These are phyloP conservation scores for Acanthamoeba lugdunensis DNA, from an alignment of 208 protist species.

Conservation along the genomic window DNA sequence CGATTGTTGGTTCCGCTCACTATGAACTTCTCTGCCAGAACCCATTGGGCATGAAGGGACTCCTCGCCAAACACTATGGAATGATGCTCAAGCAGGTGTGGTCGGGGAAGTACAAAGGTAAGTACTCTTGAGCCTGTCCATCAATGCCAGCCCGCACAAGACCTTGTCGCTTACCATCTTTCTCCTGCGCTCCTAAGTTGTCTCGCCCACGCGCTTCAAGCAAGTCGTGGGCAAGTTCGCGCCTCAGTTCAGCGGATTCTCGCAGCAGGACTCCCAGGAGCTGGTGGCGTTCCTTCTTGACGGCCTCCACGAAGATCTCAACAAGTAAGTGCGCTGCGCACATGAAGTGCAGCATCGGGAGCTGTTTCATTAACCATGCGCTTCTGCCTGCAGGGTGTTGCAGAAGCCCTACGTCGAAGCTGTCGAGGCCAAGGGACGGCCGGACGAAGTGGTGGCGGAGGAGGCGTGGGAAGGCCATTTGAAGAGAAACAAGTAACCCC, in stretches of 20 bases:
- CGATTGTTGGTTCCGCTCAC: neutral
- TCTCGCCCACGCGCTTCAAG: conserved; percentile 88
- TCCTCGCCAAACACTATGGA: conserved; percentile 87
- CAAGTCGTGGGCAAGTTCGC: conserved; percentile 83
- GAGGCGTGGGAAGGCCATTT: conserved; percentile 90
- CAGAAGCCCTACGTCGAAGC: conserved; percentile 87
- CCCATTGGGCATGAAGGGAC: conserved; percentile 77
- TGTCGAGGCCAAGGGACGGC: conserved; percentile 84
- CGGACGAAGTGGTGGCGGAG: conserved; percentile 88
- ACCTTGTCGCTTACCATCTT: no score
- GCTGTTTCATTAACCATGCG: neutral
- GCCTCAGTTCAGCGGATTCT: conserved; percentile 80
- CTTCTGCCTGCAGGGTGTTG: conserved; percentile 6
- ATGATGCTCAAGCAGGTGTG: conserved; percentile 90
- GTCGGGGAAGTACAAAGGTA: conserved; percentile 66
- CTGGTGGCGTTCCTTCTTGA: conserved; percentile 81
- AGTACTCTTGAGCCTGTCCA: neutral
- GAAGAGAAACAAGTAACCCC: conserved; percentile 85
- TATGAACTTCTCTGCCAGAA: neutral
- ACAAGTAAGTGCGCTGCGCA: conserved; percentile 24
- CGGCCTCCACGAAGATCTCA: conserved; percentile 80
- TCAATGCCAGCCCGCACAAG: neutral
- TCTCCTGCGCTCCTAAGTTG: neutral
- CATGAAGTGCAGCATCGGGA: no score
- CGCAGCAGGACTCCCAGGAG: conserved; percentile 83